A percentile compares a stretch with the other conserved stretches of the same genome.
These are phyloP conservation scores for Cladophialophora carrionii DNA, from an alignment of 2,329 filamentous ascomycete species.

Conservation along the genomic window DNA sequence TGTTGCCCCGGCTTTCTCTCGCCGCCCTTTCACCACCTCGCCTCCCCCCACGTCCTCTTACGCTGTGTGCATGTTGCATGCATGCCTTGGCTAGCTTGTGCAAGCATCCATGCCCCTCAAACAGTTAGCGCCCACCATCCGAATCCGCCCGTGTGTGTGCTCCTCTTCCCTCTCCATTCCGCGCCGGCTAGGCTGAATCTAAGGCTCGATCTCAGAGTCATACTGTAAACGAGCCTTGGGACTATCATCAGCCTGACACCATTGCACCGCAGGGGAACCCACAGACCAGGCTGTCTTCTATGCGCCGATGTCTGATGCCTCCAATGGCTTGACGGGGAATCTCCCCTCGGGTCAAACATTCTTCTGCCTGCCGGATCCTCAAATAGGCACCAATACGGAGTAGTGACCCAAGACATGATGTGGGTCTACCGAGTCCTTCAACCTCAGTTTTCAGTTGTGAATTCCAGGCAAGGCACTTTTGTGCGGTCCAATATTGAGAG, in stretches of 20 bases:
- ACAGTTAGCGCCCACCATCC: background rate
- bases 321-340: background rate
- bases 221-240: background rate
- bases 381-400: slow-evolving; percentile 9
- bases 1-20: background rate
- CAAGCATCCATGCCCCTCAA: slow-evolving; percentile 1
- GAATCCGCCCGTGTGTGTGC: slow-evolving; percentile 6
- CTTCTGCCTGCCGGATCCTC: slow-evolving; percentile 10
- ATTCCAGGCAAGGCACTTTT: slow-evolving; percentile 10
- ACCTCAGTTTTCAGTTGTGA: background rate
- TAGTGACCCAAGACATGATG: background rate
- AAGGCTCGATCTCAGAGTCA: slow-evolving; percentile 3
- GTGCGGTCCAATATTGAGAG: slow-evolving; percentile 6
- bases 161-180: slow-evolving; percentile 8
- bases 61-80: slow-evolving; percentile 2
- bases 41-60: slow-evolving; percentile 3
- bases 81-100: background rate
- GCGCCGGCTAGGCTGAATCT: slow-evolving; percentile 4
- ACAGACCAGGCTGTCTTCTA: slow-evolving; percentile 2
- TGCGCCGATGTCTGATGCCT: background rate
- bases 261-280: background rate
- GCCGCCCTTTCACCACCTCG: background rate
- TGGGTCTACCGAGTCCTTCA: background rate
- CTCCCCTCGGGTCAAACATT: background rate
- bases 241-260: background rate